Percentiles rank a stretch among this genome's conserved stretches.
These are phyloP conservation scores for Pythium grandisporangium DNA, from an alignment of 352 stramenopile species.

Conservation along the genomic window DNA sequence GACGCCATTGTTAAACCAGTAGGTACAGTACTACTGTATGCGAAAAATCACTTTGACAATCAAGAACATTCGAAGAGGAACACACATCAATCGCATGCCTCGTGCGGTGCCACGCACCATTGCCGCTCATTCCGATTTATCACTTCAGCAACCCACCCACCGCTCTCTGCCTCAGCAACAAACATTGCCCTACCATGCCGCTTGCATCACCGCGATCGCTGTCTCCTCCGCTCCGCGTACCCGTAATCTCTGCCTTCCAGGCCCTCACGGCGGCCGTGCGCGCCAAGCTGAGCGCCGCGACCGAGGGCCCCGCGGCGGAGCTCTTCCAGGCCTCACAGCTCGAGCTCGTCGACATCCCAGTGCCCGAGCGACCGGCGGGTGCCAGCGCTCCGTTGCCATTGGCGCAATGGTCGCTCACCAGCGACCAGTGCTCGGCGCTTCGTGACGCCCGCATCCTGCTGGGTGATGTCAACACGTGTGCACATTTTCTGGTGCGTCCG, in stretches of 20 bases:
- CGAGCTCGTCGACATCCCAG: conserved; percentile 33
- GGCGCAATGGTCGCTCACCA: conserved; percentile 20
- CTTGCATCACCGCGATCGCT: too few relatives aligned
- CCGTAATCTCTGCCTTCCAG: conserved; percentile 41
- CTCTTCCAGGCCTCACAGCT: conserved; percentile 30
- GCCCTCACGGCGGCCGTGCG: conserved; percentile 29
- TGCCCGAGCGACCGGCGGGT: too few relatives aligned
- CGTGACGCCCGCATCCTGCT: conserved; percentile 29
- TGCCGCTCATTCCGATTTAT: too few relatives aligned
- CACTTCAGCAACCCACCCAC: too few relatives aligned
- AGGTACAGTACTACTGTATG: too few relatives aligned
- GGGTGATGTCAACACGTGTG: conserved; percentile 33
- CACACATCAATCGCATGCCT: too few relatives aligned
- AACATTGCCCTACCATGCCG: too few relatives aligned
- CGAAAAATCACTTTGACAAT: too few relatives aligned
- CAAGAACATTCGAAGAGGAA: too few relatives aligned
- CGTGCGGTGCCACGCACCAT: too few relatives aligned
- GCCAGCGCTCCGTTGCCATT: conserved; percentile 5
- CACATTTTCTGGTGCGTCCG: conserved; percentile 25
- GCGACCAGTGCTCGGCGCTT: conserved; percentile 28
- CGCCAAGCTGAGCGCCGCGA: conserved; percentile 15
- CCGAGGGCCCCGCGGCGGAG: conserved; percentile 19
- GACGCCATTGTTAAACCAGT: too few relatives aligned
- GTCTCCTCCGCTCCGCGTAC: conserved; percentile 36
- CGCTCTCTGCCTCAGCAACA: too few relatives aligned